Evolutionary conservation across 164 flowering plant genomes (phyloP).

Genomic region (Dillenia turbinata): DNA sequence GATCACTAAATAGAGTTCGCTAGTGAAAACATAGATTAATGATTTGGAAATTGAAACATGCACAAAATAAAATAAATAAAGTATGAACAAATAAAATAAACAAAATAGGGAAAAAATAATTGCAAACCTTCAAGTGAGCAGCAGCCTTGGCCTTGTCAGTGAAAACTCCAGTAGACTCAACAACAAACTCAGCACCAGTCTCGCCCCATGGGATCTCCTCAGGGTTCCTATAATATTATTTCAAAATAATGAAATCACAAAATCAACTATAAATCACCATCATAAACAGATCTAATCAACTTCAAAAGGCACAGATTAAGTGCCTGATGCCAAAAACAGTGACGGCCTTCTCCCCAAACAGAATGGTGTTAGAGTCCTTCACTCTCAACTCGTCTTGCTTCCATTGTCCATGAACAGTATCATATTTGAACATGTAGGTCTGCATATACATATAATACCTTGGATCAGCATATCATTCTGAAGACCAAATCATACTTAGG

Average conservation of each 20-base stretch:
- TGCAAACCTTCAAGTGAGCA: slow-evolving; percentile 51
- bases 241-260: no score
- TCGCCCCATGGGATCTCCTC: slow-evolving; percentile 55
- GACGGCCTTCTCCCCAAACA: slow-evolving; percentile 75
- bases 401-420: slow-evolving; percentile 83
- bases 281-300: no score
- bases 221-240: slow-evolving; percentile 30
- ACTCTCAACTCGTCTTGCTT: slow-evolving; percentile 65
- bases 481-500: no score
- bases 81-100: not conserved
- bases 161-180: slow-evolving; percentile 59
- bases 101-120: not conserved
- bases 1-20: no score
- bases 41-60: no score
- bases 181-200: slow-evolving; percentile 52
- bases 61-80: not conserved
- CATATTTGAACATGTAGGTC: slow-evolving; percentile 95
- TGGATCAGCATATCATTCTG: no score
- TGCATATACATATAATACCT: slow-evolving; percentile 13
- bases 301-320: not conserved
- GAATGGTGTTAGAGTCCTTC: slow-evolving; percentile 75
- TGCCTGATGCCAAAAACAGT: slow-evolving; percentile 72
- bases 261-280: no score
- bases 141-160: slow-evolving; percentile 65
- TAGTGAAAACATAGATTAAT: no score